Evolutionary conservation across 2,329 filamentous ascomycete species (phyloP), one percentile per base, ranked within the genome.

Genomic region (Ciborinia camelliae): DNA sequence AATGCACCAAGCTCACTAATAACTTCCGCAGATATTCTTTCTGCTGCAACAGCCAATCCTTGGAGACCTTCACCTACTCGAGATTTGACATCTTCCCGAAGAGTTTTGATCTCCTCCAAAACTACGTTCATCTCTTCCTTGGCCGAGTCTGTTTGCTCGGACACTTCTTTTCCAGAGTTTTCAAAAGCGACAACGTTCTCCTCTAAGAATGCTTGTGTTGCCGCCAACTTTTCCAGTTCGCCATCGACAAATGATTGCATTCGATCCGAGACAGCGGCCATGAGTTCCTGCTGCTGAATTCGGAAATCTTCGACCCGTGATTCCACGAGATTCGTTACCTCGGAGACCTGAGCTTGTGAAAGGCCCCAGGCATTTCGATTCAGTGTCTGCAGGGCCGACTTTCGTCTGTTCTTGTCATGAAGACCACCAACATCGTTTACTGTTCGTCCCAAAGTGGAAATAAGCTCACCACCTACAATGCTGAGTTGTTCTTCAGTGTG

Each of bases 101-200:
- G 82, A n/a, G 85, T 86, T 75, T 93, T 93, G 75, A 98, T 97
- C 75, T 96, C 94, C 72, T 95, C 91, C 12, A 99, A 82, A 1
- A 97, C 89, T n/a, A 85, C 81, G 71, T 97, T 93, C 90, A 97
- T 92, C 64, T 93, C 90, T 55, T 93, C 87, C 72, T 90, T 91
- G 3, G 92, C 89, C 67, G 83, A 81, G 30, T 83, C 81, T 64
- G 87, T 90, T 72, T 90, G 87, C 50, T 84, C 80, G 32, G 90
- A 82, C 20, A 96, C 83, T 70, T 90, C 85, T 59, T 81, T 80
- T 75, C 89, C 87, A 0, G 90, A 90, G 23, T 82, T 80, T 47
- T 86, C 82, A 71, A 97, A 92, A 0, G 82, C 82, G 9, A 82
- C 78, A 10, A 90, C 81, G 72, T 93, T 90, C 53, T 87, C 82